Base-by-base conservation (phyloP, 1,139 yeast species). In the Scheffersomyces stambukii region DNA sequence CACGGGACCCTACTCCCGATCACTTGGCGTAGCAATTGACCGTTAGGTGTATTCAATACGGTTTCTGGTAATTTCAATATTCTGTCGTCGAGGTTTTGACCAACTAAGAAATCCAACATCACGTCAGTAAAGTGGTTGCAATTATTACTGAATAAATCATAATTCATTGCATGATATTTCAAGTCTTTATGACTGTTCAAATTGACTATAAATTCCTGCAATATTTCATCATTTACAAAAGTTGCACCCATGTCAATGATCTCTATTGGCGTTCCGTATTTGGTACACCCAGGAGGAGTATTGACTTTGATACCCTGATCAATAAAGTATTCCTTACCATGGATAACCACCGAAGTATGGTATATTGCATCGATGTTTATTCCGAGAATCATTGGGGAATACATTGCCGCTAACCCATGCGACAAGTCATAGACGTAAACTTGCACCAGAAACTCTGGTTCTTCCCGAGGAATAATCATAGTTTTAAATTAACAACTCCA, bases 81-180 rank as follows among this genome's bases (percentile, higher is more conserved):
- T 43, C 62, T 29, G 62, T 81, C 54, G 54, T 73, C 57, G 45
- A 67, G 46, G 32, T 54, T 54, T 36, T 62, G 57, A 10, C 81
- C 83, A 22, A 75, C 77, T 38, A 78, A 56, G 40, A 80, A 79
- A 40, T 79, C 79, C 27, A 74, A 50, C 32, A 75, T 45, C 26
- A 69, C 75, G 39, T 77, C 71, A 10, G 81, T 66, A 54, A 80
- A 78, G 41, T 80, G 82, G 52, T 80, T 80, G 51, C 88, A 80
- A 46, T 80, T 80, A 52, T 79, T 79, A 31, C 70, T 70, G 38
- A 80, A 77, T 37, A 80, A 54, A 39, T 78, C 77, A 48, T 80
- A 80, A 14, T 54, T 60, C 6, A 57, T 57, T 1, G 75, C 70
- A 21, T 66, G 60, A 45, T 65, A 78, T 39, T 63, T 64, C 38